Conservation (phyloP, 805 yeast genomes). For the Ogataea siamensis region DNA sequence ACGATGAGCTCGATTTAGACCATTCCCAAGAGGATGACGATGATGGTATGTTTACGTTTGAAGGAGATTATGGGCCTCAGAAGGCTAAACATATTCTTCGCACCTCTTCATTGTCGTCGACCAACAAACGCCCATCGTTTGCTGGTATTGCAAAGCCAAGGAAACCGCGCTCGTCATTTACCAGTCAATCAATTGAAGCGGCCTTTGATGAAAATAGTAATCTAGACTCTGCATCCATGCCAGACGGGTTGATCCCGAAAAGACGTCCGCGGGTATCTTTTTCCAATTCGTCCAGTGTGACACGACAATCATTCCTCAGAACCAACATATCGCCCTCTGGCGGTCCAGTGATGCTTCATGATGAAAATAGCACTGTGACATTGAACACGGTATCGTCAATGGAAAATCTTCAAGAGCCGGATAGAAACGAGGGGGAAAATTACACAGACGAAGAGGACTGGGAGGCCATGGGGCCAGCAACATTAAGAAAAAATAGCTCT, state of each 20-base stretch:
- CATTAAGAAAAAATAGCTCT: constrained; percentile 38
- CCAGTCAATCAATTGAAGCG: constrained; percentile 31
- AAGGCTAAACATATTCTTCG: constrained; percentile 18
- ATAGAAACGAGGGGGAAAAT: constrained; percentile 42
- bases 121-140: constrained; percentile 32
- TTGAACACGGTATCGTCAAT: constrained; percentile 23
- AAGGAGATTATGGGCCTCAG: constrained; percentile 19
- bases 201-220: constrained; percentile 30
- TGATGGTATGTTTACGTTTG: constrained; percentile 30
- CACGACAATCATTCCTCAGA: constrained; percentile 41
- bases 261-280: constrained; percentile 37
- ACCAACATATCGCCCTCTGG: constrained; percentile 31
- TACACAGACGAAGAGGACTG: constrained; percentile 95
- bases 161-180: constrained; percentile 34
- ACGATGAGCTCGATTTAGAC: constrained; percentile 34
- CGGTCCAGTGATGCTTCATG: constrained; percentile 28
- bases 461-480: constrained; percentile 83
- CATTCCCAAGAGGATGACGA: constrained; percentile 40
- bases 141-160: constrained; percentile 36
- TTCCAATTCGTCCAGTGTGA: constrained; percentile 33
- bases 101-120: constrained; percentile 23
- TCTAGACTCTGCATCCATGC: constrained; percentile 27
- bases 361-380: constrained; percentile 28
- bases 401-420: constrained; percentile 14
- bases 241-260: constrained; percentile 25